Conservation (phyloP, 495 filamentous ascomycete genomes). For the Xylaria scruposa region DNA sequence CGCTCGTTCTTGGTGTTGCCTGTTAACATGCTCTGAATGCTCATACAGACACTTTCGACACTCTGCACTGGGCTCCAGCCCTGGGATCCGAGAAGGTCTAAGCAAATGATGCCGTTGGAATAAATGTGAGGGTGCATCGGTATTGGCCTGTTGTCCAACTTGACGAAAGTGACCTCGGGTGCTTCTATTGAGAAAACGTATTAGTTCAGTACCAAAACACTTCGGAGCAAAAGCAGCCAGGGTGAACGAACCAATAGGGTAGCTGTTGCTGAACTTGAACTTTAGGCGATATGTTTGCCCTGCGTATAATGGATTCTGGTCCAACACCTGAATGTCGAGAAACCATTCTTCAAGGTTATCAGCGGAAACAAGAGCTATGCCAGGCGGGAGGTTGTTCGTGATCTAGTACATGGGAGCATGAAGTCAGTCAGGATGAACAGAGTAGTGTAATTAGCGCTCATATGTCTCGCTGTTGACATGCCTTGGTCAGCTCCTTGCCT, state of each 20-base stretch:
- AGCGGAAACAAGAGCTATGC: slow-evolving; percentile 79
- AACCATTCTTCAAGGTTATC: slow-evolving; percentile 89
- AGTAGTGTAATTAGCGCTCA: background rate
- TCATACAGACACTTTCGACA: slow-evolving; percentile 96
- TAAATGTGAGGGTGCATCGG: slow-evolving; percentile 98
- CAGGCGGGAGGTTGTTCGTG: slow-evolving; percentile 63
- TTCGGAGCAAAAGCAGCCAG: background rate
- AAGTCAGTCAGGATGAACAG: slow-evolving; percentile 27
- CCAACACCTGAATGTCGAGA: slow-evolving; percentile 90
- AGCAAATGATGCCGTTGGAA: slow-evolving; percentile 96
- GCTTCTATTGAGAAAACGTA: slow-evolving; percentile 63
- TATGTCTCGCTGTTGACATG: slow-evolving; percentile 27
- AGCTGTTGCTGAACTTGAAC: slow-evolving; percentile 81
- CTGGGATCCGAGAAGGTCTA: slow-evolving; percentile 84
- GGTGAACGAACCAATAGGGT: slow-evolving; percentile 79
- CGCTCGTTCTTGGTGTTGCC: slow-evolving; percentile 89
- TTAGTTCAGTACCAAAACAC: slow-evolving; percentile 29
- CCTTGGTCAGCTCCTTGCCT: slow-evolving; percentile 61
- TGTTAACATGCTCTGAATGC: slow-evolving; percentile 97
- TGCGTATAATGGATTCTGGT: slow-evolving; percentile 88
- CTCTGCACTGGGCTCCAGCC: slow-evolving; percentile 98
- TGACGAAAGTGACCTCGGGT: slow-evolving; percentile 89
- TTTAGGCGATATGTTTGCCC: slow-evolving; percentile 83
- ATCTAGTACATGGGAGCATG: slow-evolving; percentile 47
- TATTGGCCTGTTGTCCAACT: slow-evolving; percentile 70